phyloP scores from a whole-genome alignment of 2,329 filamentous ascomycete species.

The Lojkania enalia region DNA sequence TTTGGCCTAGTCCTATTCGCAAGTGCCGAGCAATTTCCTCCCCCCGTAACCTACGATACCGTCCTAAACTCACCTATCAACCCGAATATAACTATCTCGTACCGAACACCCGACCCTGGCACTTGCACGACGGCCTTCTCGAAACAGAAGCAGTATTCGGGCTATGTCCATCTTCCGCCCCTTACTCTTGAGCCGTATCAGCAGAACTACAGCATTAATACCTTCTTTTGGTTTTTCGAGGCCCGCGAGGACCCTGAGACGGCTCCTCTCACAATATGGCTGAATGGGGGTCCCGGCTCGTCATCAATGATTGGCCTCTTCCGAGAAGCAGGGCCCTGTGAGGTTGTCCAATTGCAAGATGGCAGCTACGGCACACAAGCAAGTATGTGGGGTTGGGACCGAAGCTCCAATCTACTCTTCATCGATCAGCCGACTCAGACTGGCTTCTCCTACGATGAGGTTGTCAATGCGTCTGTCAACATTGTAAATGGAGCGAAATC shows the following conservation, averaged over 20 bases:
- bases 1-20: slow-evolving; percentile 17
- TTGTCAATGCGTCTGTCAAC: slow-evolving; percentile 54
- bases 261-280: slow-evolving; percentile 61
- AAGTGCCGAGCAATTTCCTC: slow-evolving; percentile 49
- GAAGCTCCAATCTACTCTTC: slow-evolving; percentile 61
- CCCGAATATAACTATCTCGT: slow-evolving; percentile 66
- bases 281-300: slow-evolving; percentile 67
- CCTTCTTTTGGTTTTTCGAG: slow-evolving; percentile 69
- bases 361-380: slow-evolving; percentile 58
- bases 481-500: slow-evolving; percentile 31
- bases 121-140: slow-evolving; percentile 68
- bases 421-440: slow-evolving; percentile 70
- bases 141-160: slow-evolving; percentile 69
- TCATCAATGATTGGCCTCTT: slow-evolving; percentile 66
- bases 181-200: slow-evolving; percentile 50
- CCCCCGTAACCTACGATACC: slow-evolving; percentile 49
- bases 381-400: slow-evolving; percentile 69
- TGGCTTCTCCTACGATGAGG: slow-evolving; percentile 67
- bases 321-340: slow-evolving; percentile 58
- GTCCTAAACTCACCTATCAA: slow-evolving; percentile 66
- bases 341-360: slow-evolving; percentile 49
- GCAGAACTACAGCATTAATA: slow-evolving; percentile 63
- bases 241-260: slow-evolving; percentile 55
- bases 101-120: slow-evolving; percentile 63
- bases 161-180: slow-evolving; percentile 67